phyloP scores from a whole-genome alignment of 2,329 filamentous ascomycete genomes.

The Fusarium coffeatum region DNA sequence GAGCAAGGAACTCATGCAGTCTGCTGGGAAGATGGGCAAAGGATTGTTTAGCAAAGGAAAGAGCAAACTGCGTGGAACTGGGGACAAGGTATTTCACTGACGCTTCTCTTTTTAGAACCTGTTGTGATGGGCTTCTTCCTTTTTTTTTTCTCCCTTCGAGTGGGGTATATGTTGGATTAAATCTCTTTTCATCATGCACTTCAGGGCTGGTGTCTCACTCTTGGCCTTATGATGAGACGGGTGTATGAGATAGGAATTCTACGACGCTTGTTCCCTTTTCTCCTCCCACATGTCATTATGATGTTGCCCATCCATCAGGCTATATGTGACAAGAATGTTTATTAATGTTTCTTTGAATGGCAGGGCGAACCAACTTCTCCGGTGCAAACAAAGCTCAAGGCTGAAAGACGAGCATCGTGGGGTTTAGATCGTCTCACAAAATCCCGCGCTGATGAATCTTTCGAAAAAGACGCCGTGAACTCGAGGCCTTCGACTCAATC shows the following conservation, averaged over 20 bases:
- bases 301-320: constrained; percentile 46
- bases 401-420: constrained; percentile 60
- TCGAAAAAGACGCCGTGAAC: constrained; percentile 36
- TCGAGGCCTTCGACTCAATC: constrained; percentile 34
- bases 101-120: constrained; percentile 52
- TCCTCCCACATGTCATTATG: constrained; percentile 44
- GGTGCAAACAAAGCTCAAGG: constrained; percentile 52
- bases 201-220: constrained; percentile 46
- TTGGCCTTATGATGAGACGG: constrained; percentile 51
- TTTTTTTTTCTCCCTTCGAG: constrained; percentile 40
- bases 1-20: constrained; percentile 89
- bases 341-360: constrained; percentile 53
- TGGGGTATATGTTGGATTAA: constrained; percentile 47
- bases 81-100: constrained; percentile 90
- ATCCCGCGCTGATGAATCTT: constrained; percentile 44
- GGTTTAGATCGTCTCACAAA: constrained; percentile 53
- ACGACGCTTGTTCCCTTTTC: constrained; percentile 50
- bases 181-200: constrained; percentile 48
- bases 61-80: constrained; percentile 78
- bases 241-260: constrained; percentile 58
- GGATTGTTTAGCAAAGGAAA: constrained; percentile 91
- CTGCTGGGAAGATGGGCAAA: constrained; percentile 89
- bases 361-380: constrained; percentile 53
- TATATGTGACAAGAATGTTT: constrained; percentile 48
- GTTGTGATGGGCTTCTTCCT: constrained; percentile 46